Percentiles rank a stretch among this genome's conserved stretches.
phyloP scores from a whole-genome alignment of 139 green algal species.

The Astrephomene gubernaculifera region DNA sequence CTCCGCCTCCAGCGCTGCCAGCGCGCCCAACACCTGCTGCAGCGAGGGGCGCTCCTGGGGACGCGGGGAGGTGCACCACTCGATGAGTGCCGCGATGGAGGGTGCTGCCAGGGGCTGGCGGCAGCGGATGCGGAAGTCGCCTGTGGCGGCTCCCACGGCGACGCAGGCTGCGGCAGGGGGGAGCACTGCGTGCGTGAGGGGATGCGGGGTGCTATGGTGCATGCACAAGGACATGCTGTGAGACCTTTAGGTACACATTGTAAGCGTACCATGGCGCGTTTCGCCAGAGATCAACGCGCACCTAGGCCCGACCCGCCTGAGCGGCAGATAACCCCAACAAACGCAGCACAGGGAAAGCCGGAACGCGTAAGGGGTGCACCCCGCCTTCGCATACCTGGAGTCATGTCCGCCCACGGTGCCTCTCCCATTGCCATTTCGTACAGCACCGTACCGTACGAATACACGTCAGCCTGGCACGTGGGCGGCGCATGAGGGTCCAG shows the following conservation, averaged over 20 bases:
- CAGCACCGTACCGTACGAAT: background rate
- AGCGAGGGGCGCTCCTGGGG: background rate
- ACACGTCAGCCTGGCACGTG: constrained; percentile 24
- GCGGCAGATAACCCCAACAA: too few species aligned
- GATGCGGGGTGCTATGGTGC: too few species aligned
- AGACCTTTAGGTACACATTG: too few species aligned
- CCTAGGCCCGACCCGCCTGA: too few species aligned
- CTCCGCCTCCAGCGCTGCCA: background rate
- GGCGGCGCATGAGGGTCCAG: constrained; percentile 5
- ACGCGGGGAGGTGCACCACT: background rate
- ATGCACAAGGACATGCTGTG: too few species aligned
- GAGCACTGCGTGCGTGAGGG: background rate
- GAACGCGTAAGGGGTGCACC: too few species aligned
- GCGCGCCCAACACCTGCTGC: background rate
- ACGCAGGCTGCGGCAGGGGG: constrained; percentile 9
- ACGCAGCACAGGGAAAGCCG: too few species aligned
- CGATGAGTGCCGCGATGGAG: background rate
- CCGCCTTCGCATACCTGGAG: background rate
- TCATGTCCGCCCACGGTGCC: background rate
- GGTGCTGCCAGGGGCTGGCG: background rate
- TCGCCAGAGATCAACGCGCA: too few species aligned
- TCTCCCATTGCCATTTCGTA: constrained; percentile 28
- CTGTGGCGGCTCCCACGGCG: constrained; percentile 1
- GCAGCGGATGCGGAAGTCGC: constrained; percentile 4
- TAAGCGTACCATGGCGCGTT: too few species aligned